phyloP scores from a whole-genome alignment of 495 filamentous ascomycete species.

The Melanomma pulvis-pyrius region DNA sequence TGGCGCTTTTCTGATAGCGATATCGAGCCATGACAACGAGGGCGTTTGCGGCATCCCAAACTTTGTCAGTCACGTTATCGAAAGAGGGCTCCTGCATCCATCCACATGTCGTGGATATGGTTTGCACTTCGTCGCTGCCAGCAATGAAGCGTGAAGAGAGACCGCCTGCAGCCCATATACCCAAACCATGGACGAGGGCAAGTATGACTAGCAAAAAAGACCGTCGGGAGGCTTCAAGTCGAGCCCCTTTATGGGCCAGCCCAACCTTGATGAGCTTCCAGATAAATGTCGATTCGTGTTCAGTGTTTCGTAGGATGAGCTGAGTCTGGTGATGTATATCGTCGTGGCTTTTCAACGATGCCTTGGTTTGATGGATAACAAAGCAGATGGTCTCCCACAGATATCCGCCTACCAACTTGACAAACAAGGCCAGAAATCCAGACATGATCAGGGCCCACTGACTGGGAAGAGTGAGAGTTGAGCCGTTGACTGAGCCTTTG shows the following conservation, averaged over 20 bases:
- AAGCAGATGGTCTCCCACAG: constrained; percentile 28
- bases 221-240: constrained; percentile 1
- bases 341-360: not conserved
- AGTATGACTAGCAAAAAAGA: not conserved
- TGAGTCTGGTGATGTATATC: constrained; percentile 26
- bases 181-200: not conserved
- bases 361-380: constrained; percentile 12
- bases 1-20: constrained; percentile 8
- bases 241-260: constrained; percentile 8
- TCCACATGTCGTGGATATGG: not conserved
- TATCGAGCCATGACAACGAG: constrained; percentile 10
- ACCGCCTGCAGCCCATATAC: constrained; percentile 5
- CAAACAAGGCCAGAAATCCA: constrained; percentile 18
- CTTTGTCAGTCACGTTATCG: not conserved
- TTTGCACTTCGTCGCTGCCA: not conserved
- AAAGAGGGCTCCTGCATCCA: constrained; percentile 1
- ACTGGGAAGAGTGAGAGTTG: constrained; percentile 23
- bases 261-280: constrained; percentile 2
- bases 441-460: constrained; percentile 19
- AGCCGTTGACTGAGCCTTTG: constrained; percentile 3
- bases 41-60: constrained; percentile 12
- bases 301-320: constrained; percentile 24
- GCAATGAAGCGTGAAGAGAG: constrained; percentile 8
- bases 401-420: constrained; percentile 15
- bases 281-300: not conserved